Conservation (phyloP, 331 rosid genomes). For the Spiraea crenata region DNA sequence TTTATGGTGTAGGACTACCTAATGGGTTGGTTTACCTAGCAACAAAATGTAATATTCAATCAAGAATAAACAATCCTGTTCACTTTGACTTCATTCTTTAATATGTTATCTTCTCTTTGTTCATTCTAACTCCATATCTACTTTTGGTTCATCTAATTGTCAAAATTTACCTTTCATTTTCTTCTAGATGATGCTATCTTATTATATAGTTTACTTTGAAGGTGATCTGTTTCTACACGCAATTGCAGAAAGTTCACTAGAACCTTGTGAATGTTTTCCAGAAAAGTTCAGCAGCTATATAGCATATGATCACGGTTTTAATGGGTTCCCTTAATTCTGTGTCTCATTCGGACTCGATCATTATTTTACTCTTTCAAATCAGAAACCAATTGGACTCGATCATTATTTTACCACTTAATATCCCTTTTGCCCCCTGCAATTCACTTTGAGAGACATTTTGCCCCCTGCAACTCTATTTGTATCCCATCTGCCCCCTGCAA, state of each 20-base stretch:
- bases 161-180: not conserved
- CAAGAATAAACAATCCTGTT: not conserved
- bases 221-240: not conserved
- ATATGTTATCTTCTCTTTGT: not conserved
- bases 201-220: not conserved
- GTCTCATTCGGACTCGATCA: not conserved
- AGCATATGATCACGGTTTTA: not conserved
- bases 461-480: too few species aligned
- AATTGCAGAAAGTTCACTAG: not conserved
- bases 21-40: not conserved
- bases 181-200: constrained; percentile 2
- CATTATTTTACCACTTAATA: too few species aligned
- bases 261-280: constrained; percentile 3
- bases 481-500: too few species aligned
- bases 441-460: too few species aligned
- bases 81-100: too few species aligned
- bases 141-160: not conserved
- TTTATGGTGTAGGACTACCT: not conserved
- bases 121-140: not conserved
- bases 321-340: not conserved
- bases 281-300: too few species aligned
- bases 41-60: not conserved
- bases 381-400: not conserved
- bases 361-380: not conserved
- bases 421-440: too few species aligned